Conservation (phyloP, 2,329 filamentous ascomycete genomes). For the Fusarium vanettenii region DNA sequence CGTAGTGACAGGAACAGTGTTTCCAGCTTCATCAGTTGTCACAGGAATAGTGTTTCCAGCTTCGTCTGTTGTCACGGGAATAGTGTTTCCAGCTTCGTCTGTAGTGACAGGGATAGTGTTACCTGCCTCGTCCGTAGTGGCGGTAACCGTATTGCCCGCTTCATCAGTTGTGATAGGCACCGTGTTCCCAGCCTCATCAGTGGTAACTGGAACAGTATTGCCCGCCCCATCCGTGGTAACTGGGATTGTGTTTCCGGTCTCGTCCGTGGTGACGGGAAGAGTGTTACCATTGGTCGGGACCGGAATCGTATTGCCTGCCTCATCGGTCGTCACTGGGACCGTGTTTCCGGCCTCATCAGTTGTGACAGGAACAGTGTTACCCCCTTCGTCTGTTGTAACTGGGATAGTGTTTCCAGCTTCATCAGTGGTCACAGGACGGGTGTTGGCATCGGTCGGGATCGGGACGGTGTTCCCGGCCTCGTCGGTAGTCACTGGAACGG, state of each 20-base stretch:
- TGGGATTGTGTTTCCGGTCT: background rate
- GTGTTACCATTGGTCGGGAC: background rate
- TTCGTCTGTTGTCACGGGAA: background rate
- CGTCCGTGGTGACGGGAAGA: background rate
- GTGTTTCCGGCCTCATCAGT: background rate
- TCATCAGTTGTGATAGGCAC: background rate
- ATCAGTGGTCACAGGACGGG: background rate
- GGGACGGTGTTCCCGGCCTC: background rate
- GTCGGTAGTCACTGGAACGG: background rate
- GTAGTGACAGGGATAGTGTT: background rate
- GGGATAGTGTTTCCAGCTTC: background rate
- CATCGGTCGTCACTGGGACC: background rate
- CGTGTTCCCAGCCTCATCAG: background rate
- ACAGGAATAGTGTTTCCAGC: background rate
- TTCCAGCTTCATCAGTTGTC: background rate
- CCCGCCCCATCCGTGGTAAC: background rate
- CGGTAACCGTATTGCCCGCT: background rate
- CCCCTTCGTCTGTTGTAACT: background rate
- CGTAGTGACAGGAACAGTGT: background rate
- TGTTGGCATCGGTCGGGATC: background rate
- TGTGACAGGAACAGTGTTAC: background rate
- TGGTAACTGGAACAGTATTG: background rate
- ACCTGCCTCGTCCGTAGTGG: background rate
- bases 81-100: background rate
- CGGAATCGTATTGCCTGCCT: background rate